Evolutionary conservation across 2,329 filamentous ascomycete species (phyloP), one percentile per base, ranked within the genome.

Genomic region (Talaromyces pinophilus): DNA sequence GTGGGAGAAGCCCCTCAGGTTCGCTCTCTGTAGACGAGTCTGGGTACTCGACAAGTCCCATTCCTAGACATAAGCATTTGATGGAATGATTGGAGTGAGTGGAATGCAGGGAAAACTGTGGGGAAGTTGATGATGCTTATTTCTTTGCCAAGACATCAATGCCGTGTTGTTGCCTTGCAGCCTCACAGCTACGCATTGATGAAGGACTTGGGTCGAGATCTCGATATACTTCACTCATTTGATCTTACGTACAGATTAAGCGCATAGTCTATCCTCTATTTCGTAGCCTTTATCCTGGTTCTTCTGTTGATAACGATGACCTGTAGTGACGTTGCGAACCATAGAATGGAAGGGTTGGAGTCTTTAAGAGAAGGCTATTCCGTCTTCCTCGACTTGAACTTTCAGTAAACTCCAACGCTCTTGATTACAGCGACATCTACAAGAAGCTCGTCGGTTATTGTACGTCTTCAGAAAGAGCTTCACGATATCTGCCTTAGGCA

Each of bases 21-120:
- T 77, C 76, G 33, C 71, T 72, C 69, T 82, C 74, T 65, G 80
- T 76, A 72, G 81, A 74, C 52, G 78, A 78, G 67, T 79, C 76
- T 38, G 87, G 84, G 75, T 93, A 92, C 71, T 87, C 83, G 69
- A 92, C 89, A 40, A 92, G 82, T 64, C 82, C 80, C 88, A 90
- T 90, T 63, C 40, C 62, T 50, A 28, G 8, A 42, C 25, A 15
- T 40, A 42, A 35, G 63, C 55, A 59, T 48, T 61, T 38, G 64
- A 67, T 60, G 67, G 65, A 46, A 50, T 67, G 66, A 68, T 61
- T 28, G 30, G 17, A 11, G 38, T 52, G 17, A 11, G 38, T 52
- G 60, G 50, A 67, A 70, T 64, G 65, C 64, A 62, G 50, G 70
- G 67, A 67, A 59, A 65, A 67, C 61, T 62, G 62, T 57, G 57